These are phyloP conservation scores for Oemleria cerasiformis DNA, from an alignment of 306 rosid genomes.

Conservation along the genomic window DNA sequence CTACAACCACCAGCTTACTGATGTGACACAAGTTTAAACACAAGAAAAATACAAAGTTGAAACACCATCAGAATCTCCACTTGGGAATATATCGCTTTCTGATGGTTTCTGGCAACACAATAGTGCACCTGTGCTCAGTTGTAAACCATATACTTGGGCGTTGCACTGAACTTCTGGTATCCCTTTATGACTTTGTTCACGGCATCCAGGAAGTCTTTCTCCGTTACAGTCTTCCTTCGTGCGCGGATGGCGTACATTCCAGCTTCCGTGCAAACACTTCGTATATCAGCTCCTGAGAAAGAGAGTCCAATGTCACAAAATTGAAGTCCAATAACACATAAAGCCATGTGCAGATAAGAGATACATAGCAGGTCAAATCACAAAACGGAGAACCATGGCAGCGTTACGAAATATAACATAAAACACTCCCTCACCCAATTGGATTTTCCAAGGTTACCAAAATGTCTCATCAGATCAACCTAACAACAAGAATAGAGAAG, in stretches of 20 bases:
- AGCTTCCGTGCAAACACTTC: slow-evolving; percentile 98
- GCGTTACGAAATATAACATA: neutral
- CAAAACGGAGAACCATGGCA: neutral
- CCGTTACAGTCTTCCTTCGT: slow-evolving; percentile 94
- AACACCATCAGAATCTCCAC: slow-evolving; percentile 21
- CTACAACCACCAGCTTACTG: neutral
- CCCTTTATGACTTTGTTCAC: slow-evolving; percentile 98
- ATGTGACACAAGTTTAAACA: neutral
- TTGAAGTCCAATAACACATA: neutral
- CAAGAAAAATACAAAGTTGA: slow-evolving; percentile 15
- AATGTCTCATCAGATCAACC: neutral
- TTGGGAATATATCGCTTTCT: neutral
- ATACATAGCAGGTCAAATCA: neutral
- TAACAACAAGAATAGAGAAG: neutral
- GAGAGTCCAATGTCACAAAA: slow-evolving; percentile 24
- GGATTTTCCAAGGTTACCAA: neutral
- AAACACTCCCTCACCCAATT: neutral
- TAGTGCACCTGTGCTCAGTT: slow-evolving; percentile 44
- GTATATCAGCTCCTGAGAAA: slow-evolving; percentile 84
- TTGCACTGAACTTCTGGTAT: slow-evolving; percentile 97
- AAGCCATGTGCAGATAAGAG: neutral
- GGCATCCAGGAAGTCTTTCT: slow-evolving; percentile 97
- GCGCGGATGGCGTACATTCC: slow-evolving; percentile 99
- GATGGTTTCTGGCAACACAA: neutral
- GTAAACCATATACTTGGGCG: slow-evolving; percentile 98